Evolutionary conservation across 305 asterid genomes (phyloP), one percentile per base, ranked within the genome.

Genomic region (Striga hermonthica): DNA sequence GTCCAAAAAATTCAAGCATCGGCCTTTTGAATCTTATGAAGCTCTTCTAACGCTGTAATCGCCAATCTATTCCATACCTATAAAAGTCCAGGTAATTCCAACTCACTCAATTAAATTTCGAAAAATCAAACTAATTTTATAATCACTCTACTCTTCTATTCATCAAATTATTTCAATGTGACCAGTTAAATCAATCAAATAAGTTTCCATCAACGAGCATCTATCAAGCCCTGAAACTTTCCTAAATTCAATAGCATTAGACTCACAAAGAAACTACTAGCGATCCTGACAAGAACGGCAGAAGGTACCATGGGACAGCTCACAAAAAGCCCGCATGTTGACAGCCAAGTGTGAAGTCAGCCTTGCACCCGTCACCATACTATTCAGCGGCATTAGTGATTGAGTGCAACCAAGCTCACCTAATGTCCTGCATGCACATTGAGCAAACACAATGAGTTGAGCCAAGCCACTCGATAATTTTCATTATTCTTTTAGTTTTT

Each of bases 281-380:
- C 98, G 91, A 90, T 90, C 97, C 86, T 83, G 98, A 89, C 97
- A 92, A 89, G 96, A 74, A 77, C 97, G 95, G 89, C 87, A 65
- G 83, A 90, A 86, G 97, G 91, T 92, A 92, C 97, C 98, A 65
- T 90, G 81, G 79, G 82, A 84, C 89, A 90, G 92, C 92, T 90
- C 96, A 81, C 97, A 90, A 80, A 74, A 92, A 49, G 96, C 96
- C 71, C 97, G 90, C 78, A 78, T 76, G 60, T 79, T 82, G 78
- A 67, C 79, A 6, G 91, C 71, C 80, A 86, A 66, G 80, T 84
- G 93, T 50, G 97, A 86, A 5, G 93, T 84, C 83, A 84, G 75
- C 64, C 68, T 66, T 48, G 76, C 74, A 73, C 93, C 93, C 0
- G 69, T 78, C 31, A 22, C 31, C 31, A 22, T 22, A 22, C 31